Conservation (phyloP, 2,329 filamentous ascomycete genomes). For the Trichoderma oligosporum region DNA sequence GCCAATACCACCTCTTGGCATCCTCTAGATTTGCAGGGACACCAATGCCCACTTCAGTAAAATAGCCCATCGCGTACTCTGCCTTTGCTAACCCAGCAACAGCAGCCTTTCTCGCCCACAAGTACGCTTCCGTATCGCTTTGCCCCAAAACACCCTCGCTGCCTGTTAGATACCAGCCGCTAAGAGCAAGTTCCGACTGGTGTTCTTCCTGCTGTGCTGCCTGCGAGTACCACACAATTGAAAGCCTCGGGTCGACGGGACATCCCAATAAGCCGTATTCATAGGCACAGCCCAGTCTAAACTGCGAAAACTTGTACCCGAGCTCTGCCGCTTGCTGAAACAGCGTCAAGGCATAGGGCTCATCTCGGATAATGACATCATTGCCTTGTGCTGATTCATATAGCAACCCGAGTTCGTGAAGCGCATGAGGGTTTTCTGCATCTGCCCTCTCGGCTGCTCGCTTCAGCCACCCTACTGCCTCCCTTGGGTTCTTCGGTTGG, state of each 20-base stretch:
- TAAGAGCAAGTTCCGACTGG: constrained; percentile 79
- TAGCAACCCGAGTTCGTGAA: constrained; percentile 77
- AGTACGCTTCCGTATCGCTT: constrained; percentile 91
- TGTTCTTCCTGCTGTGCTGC: constrained; percentile 93
- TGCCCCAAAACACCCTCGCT: constrained; percentile 82
- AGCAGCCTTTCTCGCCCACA: constrained; percentile 94
- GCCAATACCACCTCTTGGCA: constrained; percentile 97
- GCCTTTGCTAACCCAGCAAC: constrained; percentile 85
- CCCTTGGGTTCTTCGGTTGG: constrained; percentile 74
- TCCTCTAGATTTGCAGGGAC: constrained; percentile 83
- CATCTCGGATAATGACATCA: constrained; percentile 75
- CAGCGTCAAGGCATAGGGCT: constrained; percentile 73
- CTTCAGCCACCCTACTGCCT: constrained; percentile 90
- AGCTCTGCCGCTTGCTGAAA: constrained; percentile 83
- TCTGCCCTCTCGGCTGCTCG: constrained; percentile 86
- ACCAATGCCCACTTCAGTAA: constrained; percentile 92
- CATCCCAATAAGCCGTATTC: constrained; percentile 86
- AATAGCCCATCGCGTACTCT: constrained; percentile 96
- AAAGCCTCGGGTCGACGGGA: constrained; percentile 74
- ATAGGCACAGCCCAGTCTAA: constrained; percentile 78
- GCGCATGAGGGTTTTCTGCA: constrained; percentile 84
- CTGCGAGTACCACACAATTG: constrained; percentile 90
- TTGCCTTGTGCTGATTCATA: constrained; percentile 63
- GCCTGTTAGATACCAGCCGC: constrained; percentile 94
- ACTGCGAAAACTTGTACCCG: constrained; percentile 94